Evolutionary conservation across 495 filamentous ascomycete species (phyloP), one percentile per base, ranked within the genome.

Genomic region (Friedmanniomyces simplex): DNA sequence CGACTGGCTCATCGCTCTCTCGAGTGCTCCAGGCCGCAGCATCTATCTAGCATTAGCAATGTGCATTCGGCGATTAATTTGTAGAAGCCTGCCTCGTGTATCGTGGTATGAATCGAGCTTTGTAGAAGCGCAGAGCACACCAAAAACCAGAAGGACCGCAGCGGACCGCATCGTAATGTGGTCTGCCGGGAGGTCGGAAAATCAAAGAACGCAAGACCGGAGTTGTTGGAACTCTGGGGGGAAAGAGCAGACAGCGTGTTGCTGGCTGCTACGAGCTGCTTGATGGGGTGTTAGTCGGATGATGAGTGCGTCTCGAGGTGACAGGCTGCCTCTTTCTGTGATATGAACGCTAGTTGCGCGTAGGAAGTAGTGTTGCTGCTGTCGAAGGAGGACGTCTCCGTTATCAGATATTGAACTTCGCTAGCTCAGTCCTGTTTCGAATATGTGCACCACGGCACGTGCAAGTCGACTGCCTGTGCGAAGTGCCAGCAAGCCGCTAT

Each of bases 151-250:
- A 37, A 43, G 13, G 12, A 43, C 2, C 11, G n/a, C 25, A 16
- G 36, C 25, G 12, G 41, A 24, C 26, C 26, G 41, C 53, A 56
- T 56, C 53, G 53, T 34, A 24, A 56, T 56, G 30, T 56, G 26
- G 24, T 8, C 50, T 6, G 2, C 26, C 10, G 16, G 18, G 25
- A 12, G 25, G 18, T 52, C 14, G 30, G 10, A 39, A 5, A 37
- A 39, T 2, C 4, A 32, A 32, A 32, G 28, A 32, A 32, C 28
- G 4, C 10, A 52, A 14, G 10, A 20, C 6, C 50, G 36, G 30
- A 52, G 50, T 52, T 52, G 50, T 52, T 52, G 50, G 26, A 52
- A 52, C 50, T 39, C 30, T 52, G 47, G 47, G 5, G 28, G 10
- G 28, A 4, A 10, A 32, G 3, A 32, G 28, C 28, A 50, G 47